Evolutionary conservation across 208 protist genomes (phyloP).

Genomic region (Angomonas ambiguus): DNA sequence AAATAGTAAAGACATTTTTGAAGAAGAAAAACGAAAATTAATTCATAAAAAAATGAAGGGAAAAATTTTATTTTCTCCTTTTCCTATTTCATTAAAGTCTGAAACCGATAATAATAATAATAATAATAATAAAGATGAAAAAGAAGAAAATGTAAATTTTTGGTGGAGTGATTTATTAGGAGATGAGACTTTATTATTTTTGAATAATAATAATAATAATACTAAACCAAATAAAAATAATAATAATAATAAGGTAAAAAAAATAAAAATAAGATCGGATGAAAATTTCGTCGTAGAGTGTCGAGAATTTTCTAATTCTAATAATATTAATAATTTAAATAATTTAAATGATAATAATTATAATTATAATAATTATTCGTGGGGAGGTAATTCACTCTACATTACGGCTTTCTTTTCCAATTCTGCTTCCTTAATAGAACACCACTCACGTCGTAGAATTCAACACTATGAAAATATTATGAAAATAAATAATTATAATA

Average conservation of each 20-base stretch:
- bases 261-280: not conserved
- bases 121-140: not conserved
- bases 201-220: slow-evolving; percentile 4
- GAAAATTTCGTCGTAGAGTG: not conserved
- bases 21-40: slow-evolving; percentile 1
- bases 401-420: too few species aligned
- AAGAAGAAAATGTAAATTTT: not conserved
- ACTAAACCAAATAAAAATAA: not conserved
- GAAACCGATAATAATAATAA: slow-evolving; percentile 2
- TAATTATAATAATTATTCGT: not conserved
- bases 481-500: not conserved
- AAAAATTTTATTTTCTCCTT: slow-evolving; percentile 3
- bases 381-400: not conserved
- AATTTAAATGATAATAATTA: too few species aligned
- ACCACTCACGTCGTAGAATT: too few species aligned
- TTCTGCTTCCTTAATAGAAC: too few species aligned
- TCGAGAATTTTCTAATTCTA: too few species aligned
- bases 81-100: not conserved
- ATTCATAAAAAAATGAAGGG: not conserved
- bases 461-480: not conserved
- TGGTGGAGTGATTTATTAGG: not conserved
- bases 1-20: not conserved
- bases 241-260: not conserved
- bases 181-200: too few species aligned
- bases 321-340: too few species aligned